These are phyloP conservation scores for Blastomyces emzantsi DNA, from an alignment of 2,329 filamentous ascomycete genomes.

Conservation along the genomic window DNA sequence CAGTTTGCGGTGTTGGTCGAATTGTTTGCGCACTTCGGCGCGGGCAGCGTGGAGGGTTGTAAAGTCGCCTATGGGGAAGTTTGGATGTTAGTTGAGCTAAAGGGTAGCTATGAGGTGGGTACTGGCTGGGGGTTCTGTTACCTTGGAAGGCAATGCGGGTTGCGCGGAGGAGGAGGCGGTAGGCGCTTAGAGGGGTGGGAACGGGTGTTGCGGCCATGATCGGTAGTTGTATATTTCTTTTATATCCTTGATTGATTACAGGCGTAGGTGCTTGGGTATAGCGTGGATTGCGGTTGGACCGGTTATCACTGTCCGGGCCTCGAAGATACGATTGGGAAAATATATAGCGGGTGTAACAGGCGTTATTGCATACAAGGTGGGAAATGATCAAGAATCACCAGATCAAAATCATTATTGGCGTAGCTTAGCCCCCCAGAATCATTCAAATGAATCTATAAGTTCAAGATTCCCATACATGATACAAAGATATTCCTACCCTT, in stretches of 20 bases:
- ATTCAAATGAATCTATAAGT: background rate
- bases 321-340: background rate
- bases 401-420: background rate
- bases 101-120: background rate
- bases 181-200: constrained; percentile 23
- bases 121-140: constrained; percentile 29
- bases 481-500: background rate
- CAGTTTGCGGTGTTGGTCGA: constrained; percentile 58
- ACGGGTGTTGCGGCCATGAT: constrained; percentile 23
- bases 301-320: background rate
- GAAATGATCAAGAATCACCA: background rate
- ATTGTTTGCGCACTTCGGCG: constrained; percentile 61
- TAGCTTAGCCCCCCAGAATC: background rate
- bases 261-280: background rate
- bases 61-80: constrained; percentile 52
- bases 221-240: background rate
- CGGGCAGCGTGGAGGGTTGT: constrained; percentile 61
- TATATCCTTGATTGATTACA: background rate
- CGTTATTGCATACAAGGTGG: background rate
- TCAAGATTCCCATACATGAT: background rate
- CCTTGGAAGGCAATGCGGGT: constrained; percentile 61
- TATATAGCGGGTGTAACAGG: too few relatives aligned
- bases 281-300: background rate
- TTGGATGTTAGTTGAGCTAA: background rate
- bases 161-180: constrained; percentile 21